Evolutionary conservation across 1,284 basidiomycete species (phyloP), one percentile per base, ranked within the genome.

Genomic region (Vanrija humicola): DNA sequence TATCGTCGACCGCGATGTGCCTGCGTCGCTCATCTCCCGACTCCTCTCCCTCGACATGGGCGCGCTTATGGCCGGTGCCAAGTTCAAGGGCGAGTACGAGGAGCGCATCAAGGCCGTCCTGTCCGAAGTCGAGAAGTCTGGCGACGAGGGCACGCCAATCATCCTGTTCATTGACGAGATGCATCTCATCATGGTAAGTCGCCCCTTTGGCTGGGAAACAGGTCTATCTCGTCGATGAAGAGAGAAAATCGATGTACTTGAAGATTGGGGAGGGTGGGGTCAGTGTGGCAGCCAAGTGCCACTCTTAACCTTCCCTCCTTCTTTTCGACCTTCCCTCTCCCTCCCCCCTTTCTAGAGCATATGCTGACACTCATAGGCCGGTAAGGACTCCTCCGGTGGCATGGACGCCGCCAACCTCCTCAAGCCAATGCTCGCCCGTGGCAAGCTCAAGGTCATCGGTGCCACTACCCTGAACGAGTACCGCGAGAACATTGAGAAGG

Each of bases 51-150:
- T 79, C 48, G 94, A 97, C 73, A 89, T 97, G 86, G 95, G 92
- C 63, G 89, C 93, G 0, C 82, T 97, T 57, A 95, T 94, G 88
- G 91, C 93, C 6, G 92, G 95, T 51, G 94, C 79, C 39, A 93
- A 91, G 75, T 95, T 90, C 80, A 92, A 91, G 75, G 94, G 94
- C 58, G 92, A 98, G 78, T 98, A 94, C 77, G 95, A 98, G 77
- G 95, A 98, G 74, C 88, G 95, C 47, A 86, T 98, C 77, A 98
- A 97, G 78, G 81, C 87, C 14, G 91, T 98, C 56, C 79, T 98
- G 49, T 69, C 74, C 74, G 96, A 98, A 77, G 87, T 98, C 59
- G 95, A 98, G 76, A 94, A 96, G 77, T 85, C 89, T 5, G 81
- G 86, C 0, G 86, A 92, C 53, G 84, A 91, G 46, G 92, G 90